These are phyloP conservation scores for Escallonia rubra DNA, from an alignment of 129 eudicot species.

Conservation along the genomic window DNA sequence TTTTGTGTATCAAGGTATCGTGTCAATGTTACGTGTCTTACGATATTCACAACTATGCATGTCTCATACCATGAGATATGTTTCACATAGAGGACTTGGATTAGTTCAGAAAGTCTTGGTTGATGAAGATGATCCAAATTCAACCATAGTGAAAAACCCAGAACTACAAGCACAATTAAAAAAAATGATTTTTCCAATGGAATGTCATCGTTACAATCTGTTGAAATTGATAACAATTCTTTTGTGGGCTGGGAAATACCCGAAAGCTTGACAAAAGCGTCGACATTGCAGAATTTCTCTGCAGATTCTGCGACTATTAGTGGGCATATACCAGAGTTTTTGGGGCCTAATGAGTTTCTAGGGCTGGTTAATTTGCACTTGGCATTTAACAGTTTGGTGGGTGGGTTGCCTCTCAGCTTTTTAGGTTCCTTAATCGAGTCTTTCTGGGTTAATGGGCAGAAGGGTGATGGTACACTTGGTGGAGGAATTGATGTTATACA, in stretches of 20 bases:
- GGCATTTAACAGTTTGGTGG: conserved; percentile 62
- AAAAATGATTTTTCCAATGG: conserved; percentile 73
- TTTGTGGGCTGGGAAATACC: conserved; percentile 80
- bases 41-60: too few species aligned
- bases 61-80: too few species aligned
- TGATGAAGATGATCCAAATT: too few species aligned
- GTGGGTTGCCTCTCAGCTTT: conserved; percentile 58
- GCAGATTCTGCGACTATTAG: conserved; percentile 67
- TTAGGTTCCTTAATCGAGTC: conserved; percentile 70
- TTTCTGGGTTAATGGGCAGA: conserved; percentile 86
- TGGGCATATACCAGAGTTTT: conserved; percentile 64
- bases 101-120: too few species aligned
- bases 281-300: conserved; percentile 72
- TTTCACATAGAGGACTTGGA: too few species aligned
- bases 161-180: too few species aligned
- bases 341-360: conserved; percentile 72
- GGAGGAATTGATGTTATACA: conserved; percentile 75
- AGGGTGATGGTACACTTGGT: conserved; percentile 30
- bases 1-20: too few species aligned
- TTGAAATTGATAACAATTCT: conserved; percentile 79
- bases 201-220: conserved; percentile 60
- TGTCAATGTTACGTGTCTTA: too few species aligned
- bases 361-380: conserved; percentile 67
- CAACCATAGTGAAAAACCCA: too few species aligned
- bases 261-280: conserved; percentile 55